These are phyloP conservation scores for Nepenthes alata DNA, from an alignment of 179 eudicot species.

Conservation along the genomic window DNA sequence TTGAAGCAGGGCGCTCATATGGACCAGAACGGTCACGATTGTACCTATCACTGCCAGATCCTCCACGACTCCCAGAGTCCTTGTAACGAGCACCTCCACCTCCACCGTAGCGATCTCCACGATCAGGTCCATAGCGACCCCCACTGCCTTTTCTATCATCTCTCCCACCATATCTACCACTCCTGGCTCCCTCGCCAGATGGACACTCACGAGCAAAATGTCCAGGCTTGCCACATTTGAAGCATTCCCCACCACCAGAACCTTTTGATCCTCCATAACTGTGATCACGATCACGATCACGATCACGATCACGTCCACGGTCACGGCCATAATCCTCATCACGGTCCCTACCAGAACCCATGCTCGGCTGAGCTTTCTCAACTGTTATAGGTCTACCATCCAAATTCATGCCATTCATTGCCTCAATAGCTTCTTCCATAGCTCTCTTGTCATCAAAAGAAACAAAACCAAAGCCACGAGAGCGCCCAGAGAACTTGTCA, in stretches of 20 bases:
- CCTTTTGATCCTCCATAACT: slow-evolving; percentile 62
- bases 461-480: slow-evolving; percentile 97
- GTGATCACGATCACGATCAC: slow-evolving; percentile 43
- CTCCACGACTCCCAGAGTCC: slow-evolving; percentile 66
- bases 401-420: slow-evolving; percentile 81
- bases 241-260: slow-evolving; percentile 67
- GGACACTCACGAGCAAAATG: slow-evolving; percentile 99
- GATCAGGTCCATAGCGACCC: slow-evolving; percentile 29
- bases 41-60: slow-evolving; percentile 56
- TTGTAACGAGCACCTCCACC: slow-evolving; percentile 50
- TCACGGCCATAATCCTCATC: slow-evolving; percentile 37
- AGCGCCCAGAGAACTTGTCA: slow-evolving; percentile 81
- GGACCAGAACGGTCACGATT: slow-evolving; percentile 92
- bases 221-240: slow-evolving; percentile 90
- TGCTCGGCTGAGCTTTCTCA: slow-evolving; percentile 77
- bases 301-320: slow-evolving; percentile 31
- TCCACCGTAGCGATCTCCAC: slow-evolving; percentile 55
- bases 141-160: slow-evolving; percentile 40
- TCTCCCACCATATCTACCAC: slow-evolving; percentile 65
- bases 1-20: slow-evolving; percentile 60
- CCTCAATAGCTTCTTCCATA: slow-evolving; percentile 93
- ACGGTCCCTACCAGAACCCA: slow-evolving; percentile 55
- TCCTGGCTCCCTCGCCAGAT: slow-evolving; percentile 52
- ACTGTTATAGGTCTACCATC: slow-evolving; percentile 95
- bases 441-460: slow-evolving; percentile 76